Evolutionary conservation across 2,329 filamentous ascomycete species (phyloP), one percentile per base, ranked within the genome.

Genomic region (Curvularia lunata): DNA sequence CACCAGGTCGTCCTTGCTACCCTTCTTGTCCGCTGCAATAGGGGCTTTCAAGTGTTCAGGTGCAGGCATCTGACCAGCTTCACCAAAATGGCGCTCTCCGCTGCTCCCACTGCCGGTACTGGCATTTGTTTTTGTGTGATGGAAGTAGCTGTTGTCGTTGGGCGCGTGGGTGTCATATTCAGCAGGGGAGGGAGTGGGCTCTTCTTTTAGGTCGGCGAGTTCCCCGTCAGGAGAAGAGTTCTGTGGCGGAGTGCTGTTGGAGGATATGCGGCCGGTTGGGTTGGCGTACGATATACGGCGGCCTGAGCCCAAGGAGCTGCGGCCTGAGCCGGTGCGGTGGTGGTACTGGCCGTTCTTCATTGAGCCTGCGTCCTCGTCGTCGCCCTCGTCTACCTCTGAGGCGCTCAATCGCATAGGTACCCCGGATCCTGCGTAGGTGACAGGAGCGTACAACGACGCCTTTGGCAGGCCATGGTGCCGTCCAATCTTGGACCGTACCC

Each of bases 401-500:
- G 95, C 94, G 75, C 91, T 96, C 61, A 99, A 83, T 42, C 95
- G 88, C 78, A 97, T 87, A 2, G 95, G 95, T 38, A 98, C 93
- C 53, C 92, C 92, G 40, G 88, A 90, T 59, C 91, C 90, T 55
- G 85, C 82, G 53, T 88, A 78, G 58, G 94, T 93, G 56, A 88
- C 89, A 2, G 91, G 89, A 9, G 88, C 88, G 75, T 96, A 97
- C 38, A 91, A 88, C 8, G 91, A 87, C 4, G 91, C 86, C 41
- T 88, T 90, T 8, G 88, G 88, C 74, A 94, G 92, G 62, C 90
- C 89, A 74, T 94, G 91, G 75, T 96, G 92, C 63, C 92, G 84
- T 4, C 63, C 63, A 68, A 96, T 96, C 83, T 97, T 97, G 73
- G 91, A 88, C 9, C 89, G 85, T 18, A 93, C 91, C 9, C 82